phyloP scores from a whole-genome alignment of 129 eudicot species.

The Deinandra increscens region DNA sequence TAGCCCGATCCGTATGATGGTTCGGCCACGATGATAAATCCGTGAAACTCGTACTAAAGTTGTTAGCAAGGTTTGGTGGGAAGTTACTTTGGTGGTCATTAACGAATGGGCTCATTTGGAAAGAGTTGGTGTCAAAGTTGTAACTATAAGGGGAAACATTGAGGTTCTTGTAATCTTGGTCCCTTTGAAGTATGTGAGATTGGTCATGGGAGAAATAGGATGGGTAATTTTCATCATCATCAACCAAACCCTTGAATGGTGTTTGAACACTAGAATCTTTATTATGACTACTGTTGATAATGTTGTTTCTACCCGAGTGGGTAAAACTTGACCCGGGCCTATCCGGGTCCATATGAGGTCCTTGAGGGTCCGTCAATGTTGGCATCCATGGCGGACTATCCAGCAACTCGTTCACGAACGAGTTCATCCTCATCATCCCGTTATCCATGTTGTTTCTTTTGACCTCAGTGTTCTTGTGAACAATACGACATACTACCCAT shows the following conservation, averaged over 20 bases:
- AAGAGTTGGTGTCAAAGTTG: constrained; percentile 34
- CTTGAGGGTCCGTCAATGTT: constrained; percentile 41
- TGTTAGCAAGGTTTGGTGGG: constrained; percentile 4
- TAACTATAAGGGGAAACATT: constrained; percentile 22
- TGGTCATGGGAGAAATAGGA: constrained; percentile 32
- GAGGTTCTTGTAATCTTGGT: constrained; percentile 42
- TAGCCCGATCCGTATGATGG: constrained; percentile 2
- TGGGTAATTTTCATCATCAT: constrained; percentile 28
- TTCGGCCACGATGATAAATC: constrained; percentile 24
- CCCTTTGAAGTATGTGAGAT: constrained; percentile 24
- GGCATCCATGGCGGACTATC: constrained; percentile 53
- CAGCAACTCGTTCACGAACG: constrained; percentile 53
- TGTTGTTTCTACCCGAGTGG: constrained; percentile 10
- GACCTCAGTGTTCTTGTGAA: constrained; percentile 49
- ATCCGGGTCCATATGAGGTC: constrained; percentile 16
- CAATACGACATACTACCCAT: constrained; percentile 73
- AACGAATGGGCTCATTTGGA: constrained; percentile 26
- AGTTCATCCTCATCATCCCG: constrained; percentile 41
- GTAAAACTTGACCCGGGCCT: constrained; percentile 23
- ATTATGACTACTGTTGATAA: constrained; percentile 10
- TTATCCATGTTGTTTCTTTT: constrained; percentile 34
- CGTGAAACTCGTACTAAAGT: constrained; percentile 27
- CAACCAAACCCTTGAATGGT: constrained; percentile 31
- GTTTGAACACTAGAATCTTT: constrained; percentile 16
- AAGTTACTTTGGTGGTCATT: constrained; percentile 24